phyloP scores from a whole-genome alignment of 2,329 filamentous ascomycete genomes.

The Metarhizium anisopliae region DNA sequence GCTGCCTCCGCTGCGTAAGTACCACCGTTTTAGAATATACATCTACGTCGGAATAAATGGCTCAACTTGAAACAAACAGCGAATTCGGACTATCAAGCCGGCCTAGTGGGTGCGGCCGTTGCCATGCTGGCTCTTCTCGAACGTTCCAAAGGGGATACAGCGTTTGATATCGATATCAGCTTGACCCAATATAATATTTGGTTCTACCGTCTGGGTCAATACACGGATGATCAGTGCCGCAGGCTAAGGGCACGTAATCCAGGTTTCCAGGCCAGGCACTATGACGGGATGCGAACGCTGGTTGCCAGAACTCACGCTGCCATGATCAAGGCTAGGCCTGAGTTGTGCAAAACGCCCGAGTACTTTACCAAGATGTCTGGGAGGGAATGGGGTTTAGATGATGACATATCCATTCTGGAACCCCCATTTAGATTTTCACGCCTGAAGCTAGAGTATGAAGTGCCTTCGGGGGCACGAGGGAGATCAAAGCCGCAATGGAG shows the following conservation, averaged over 20 bases:
- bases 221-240: conserved; percentile 8
- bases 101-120: conserved; percentile 12
- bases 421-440: not conserved
- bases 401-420: not conserved
- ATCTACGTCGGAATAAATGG: too few species aligned
- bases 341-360: conserved; percentile 3
- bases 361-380: conserved; percentile 8
- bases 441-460: not conserved
- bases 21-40: not conserved
- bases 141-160: conserved; percentile 11
- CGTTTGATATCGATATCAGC: conserved; percentile 16
- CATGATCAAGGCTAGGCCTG: conserved; percentile 1
- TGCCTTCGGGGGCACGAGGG: not conserved
- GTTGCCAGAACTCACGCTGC: not conserved
- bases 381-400: conserved; percentile 2
- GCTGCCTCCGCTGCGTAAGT: conserved; percentile 13
- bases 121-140: conserved; percentile 11
- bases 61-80: conserved; percentile 4
- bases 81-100: conserved; percentile 16
- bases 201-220: conserved; percentile 14
- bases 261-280: conserved; percentile 11
- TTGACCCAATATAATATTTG: conserved; percentile 19
- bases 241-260: conserved; percentile 9
- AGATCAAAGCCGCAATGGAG: not conserved
- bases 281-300: conserved; percentile 12